phyloP scores from a whole-genome alignment of 2,329 filamentous ascomycete genomes.

The Leptographium flavum region DNA sequence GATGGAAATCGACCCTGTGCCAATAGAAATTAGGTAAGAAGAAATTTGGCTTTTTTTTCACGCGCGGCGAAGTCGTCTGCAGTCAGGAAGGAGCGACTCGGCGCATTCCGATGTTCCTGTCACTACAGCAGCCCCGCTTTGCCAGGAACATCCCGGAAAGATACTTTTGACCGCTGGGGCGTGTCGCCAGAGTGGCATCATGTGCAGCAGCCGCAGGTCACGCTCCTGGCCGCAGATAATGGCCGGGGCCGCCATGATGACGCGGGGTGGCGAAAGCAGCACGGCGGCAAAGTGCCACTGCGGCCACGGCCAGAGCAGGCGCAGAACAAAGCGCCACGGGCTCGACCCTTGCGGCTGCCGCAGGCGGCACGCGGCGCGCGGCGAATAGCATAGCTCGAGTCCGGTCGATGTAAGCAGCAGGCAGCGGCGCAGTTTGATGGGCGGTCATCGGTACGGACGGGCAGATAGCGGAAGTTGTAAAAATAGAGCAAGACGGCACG shows the following conservation, averaged over 20 bases:
- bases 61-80: no score
- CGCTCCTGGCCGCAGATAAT: background rate
- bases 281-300: background rate
- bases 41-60: no score
- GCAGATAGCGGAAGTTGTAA: background rate
- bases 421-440: background rate
- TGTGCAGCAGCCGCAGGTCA: background rate
- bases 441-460: background rate
- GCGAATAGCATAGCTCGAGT: background rate
- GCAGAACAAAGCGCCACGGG: background rate
- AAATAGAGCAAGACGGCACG: background rate
- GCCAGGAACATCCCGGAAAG: no score
- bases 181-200: slow-evolving; percentile 1
- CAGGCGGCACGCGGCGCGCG: background rate
- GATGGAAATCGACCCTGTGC: no score
- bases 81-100: no score
- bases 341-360: background rate
- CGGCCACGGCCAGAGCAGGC: background rate
- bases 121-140: no score
- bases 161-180: background rate
- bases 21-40: no score
- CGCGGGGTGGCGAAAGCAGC: background rate
- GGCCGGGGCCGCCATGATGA: background rate
- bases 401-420: background rate
- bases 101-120: no score